Percentiles rank a stretch among this genome's conserved stretches.
These are phyloP conservation scores for Spergularia marina DNA, from an alignment of 148 eudicot genomes.

Conservation along the genomic window DNA sequence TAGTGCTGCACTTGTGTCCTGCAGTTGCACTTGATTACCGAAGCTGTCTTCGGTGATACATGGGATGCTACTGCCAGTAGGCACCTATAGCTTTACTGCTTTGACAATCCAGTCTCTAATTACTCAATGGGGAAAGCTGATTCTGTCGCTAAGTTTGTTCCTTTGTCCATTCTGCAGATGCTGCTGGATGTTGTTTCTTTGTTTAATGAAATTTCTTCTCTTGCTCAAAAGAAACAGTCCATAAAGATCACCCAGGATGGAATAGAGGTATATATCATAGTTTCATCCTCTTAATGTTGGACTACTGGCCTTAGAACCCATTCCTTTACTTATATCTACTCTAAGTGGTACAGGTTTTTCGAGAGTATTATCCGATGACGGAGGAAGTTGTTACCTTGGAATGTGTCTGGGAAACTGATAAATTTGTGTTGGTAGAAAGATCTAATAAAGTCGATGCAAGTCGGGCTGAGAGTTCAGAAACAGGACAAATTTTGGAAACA, in stretches of 20 bases:
- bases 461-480: constrained; percentile 35
- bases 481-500: constrained; percentile 27
- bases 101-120: background rate
- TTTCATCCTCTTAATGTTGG: background rate
- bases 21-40: too few relatives aligned
- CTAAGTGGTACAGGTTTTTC: constrained; percentile 58
- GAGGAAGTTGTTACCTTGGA: constrained; percentile 48
- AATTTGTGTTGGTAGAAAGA: constrained; percentile 61
- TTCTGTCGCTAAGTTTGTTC: constrained; percentile 1
- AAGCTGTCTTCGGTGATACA: too few relatives aligned
- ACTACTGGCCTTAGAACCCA: background rate
- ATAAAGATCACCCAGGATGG: constrained; percentile 77
- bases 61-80: too few relatives aligned
- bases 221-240: constrained; percentile 74
- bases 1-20: too few relatives aligned
- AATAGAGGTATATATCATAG: constrained; percentile 51
- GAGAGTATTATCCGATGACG: constrained; percentile 78
- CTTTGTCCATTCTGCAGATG: constrained; percentile 42
- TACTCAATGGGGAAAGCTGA: background rate
- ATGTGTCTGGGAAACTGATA: constrained; percentile 74
- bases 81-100: too few relatives aligned
- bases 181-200: constrained; percentile 70
- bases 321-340: constrained; percentile 6
- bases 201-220: constrained; percentile 59
- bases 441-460: constrained; percentile 22